These are phyloP conservation scores for Saturnispora serradocipensis DNA, from an alignment of 805 yeast species.

Conservation along the genomic window DNA sequence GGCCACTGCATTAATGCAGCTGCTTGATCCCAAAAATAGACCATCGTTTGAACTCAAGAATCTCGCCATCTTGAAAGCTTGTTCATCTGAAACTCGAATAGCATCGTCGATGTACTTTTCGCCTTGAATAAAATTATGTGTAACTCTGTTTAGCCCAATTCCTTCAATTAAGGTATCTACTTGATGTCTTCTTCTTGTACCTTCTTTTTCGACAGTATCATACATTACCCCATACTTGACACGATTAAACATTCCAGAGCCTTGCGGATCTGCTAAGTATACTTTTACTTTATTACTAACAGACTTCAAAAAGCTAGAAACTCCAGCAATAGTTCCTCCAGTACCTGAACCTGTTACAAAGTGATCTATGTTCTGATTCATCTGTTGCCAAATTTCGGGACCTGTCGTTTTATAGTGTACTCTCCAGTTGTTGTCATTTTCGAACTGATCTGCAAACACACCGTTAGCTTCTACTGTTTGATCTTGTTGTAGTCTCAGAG, in stretches of 20 bases:
- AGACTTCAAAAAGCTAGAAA: conserved; percentile 62
- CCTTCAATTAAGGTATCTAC: conserved; percentile 95
- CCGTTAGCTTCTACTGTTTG: conserved; percentile 39
- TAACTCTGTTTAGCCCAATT: conserved; percentile 80
- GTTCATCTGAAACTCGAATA: conserved; percentile 64
- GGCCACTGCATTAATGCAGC: conserved; percentile 92
- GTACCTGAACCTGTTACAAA: conserved; percentile 94
- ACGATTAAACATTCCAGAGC: conserved; percentile 82
- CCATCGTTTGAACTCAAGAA: conserved; percentile 78
- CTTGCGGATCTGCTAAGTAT: conserved; percentile 90
- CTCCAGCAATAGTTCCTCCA: conserved; percentile 96
- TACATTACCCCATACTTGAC: conserved; percentile 91
- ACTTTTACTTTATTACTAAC: conserved; percentile 35
- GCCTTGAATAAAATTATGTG: conserved; percentile 70
- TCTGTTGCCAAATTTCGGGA: conserved; percentile 81
- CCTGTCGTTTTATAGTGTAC: conserved; percentile 79
- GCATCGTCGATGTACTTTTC: conserved; percentile 69
- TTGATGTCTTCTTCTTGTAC: conserved; percentile 89
- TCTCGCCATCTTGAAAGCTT: conserved; percentile 86
- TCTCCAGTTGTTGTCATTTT: conserved; percentile 84
- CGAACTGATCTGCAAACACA: conserved; percentile 91
- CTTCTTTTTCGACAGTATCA: conserved; percentile 80
- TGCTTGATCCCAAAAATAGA: conserved; percentile 81
- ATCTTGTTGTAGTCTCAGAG: conserved; percentile 40
- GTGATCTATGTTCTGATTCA: conserved; percentile 54